Base-by-base conservation (phyloP, 257 asterid species). In the Lantana camara region DNA sequence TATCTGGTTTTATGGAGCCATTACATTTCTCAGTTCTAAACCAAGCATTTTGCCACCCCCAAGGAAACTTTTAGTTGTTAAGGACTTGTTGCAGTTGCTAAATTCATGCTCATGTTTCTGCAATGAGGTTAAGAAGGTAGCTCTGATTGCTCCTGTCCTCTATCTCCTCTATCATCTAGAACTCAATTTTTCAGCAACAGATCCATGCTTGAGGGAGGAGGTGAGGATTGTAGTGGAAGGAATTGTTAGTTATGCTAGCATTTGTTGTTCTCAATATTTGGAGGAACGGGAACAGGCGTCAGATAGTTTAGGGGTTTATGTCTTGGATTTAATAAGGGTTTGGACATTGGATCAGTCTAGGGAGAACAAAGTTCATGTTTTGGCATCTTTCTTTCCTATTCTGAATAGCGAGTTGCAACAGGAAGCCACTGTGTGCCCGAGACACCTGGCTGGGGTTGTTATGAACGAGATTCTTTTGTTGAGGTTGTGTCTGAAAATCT, bases 401-500 rank as follows among this genome's bases (percentile, higher is more conserved):
- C 59, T 62, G 56, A 34, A 20, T 29, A 62, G 24, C 29, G 68
- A 57, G 64, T 71, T 52, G 62, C 77, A 53, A 55, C 20, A 30
- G 34, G 70, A 60, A 57, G 72, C 50, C 41, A 57, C 37, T 46
- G 48, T 55, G 23, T n/a, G 45, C 45, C 23, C 51, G 29, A 63
- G 76, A 15, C 37, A 54, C 64, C 52, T 79, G 29, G 74, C 77
- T 41, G 79, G n/a, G n/a, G n/a, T n/a, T n/a, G n/a, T n/a, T n/a
- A n/a, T n/a, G n/a, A n/a, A n/a, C n/a, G n/a, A n/a, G 82, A 58
- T 60, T 22, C 59, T 79, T 59, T 38, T 68, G 22, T 60, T 69
- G 68, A 75, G 73, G 65, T 24, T 76, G 66, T 55, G 46, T 64
- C 52, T 69, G 77, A 69, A 61, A 69, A 48, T 66, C 60, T 57